Evolutionary conservation across 176 grass and related monocot species (phyloP).

Genomic region (Aegilops longissima): DNA sequence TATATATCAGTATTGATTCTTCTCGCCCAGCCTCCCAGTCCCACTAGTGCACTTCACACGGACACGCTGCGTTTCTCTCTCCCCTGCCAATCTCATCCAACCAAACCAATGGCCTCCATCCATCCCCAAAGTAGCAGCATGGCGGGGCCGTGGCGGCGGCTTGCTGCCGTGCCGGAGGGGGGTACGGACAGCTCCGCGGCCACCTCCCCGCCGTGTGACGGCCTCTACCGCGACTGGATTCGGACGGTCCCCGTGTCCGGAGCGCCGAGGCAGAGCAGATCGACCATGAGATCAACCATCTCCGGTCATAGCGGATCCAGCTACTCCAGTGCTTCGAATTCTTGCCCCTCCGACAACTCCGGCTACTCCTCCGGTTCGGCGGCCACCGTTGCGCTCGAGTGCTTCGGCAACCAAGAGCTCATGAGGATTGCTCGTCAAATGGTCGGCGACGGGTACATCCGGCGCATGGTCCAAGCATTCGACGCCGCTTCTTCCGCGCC

Average conservation of each 20-base stretch:
- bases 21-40: too few species aligned
- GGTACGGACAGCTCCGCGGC: not conserved
- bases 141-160: too few species aligned
- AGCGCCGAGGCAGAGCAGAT: not conserved
- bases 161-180: too few species aligned
- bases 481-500: not conserved
- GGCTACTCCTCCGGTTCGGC: not conserved
- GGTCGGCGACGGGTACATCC: not conserved
- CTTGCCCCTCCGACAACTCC: not conserved
- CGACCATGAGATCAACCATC: not conserved
- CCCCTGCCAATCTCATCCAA: too few species aligned
- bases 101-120: too few species aligned
- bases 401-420: not conserved
- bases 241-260: not conserved
- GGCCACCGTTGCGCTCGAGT: too few species aligned
- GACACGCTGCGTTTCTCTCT: too few species aligned
- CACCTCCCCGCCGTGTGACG: not conserved
- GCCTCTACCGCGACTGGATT: too few species aligned
- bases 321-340: not conserved
- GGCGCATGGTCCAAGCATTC: not conserved
- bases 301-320: not conserved
- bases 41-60: too few species aligned
- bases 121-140: too few species aligned
- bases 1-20: too few species aligned
- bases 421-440: not conserved